These are phyloP conservation scores for Pythium sukuiense DNA, from an alignment of 352 stramenopile genomes.

Conservation along the genomic window DNA sequence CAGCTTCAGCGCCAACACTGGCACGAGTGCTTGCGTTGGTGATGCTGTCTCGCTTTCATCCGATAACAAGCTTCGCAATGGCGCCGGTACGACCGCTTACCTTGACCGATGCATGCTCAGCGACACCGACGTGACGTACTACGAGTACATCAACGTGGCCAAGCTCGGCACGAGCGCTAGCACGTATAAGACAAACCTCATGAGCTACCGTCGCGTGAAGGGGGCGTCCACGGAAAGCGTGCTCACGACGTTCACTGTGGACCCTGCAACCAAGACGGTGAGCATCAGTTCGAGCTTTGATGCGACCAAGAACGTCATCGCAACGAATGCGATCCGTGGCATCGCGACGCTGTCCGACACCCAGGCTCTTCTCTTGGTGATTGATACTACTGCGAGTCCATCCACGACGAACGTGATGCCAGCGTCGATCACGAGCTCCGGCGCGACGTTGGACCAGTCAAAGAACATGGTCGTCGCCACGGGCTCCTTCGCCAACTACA, in stretches of 20 bases:
- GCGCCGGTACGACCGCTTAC: constrained; percentile 71
- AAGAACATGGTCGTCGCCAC: constrained; percentile 30
- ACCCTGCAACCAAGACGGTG: constrained; percentile 35
- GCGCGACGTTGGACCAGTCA: constrained; percentile 23
- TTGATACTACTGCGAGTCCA: constrained; percentile 12
- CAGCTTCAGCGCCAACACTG: constrained; percentile 28
- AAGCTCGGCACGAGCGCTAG: constrained; percentile 37
- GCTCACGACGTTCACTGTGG: constrained; percentile 48
- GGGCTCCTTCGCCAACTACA: constrained; percentile 38
- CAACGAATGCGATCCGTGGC: constrained; percentile 37
- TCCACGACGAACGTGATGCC: constrained; percentile 36
- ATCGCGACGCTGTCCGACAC: constrained; percentile 62
- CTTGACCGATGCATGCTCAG: constrained; percentile 37
- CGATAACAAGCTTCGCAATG: constrained; percentile 40
- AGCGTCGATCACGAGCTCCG: constrained; percentile 27
- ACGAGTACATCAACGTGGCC: constrained; percentile 53
- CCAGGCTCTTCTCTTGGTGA: constrained; percentile 36
- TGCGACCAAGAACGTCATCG: constrained; percentile 33
- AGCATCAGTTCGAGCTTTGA: constrained; percentile 16
- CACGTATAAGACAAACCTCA: constrained; percentile 46
- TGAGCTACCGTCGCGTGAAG: constrained; percentile 43
- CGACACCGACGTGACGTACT: constrained; percentile 27
- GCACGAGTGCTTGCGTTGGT: constrained; percentile 23
- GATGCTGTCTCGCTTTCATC: constrained; percentile 35
- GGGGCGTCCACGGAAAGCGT: constrained; percentile 32